Base-by-base conservation (phyloP, 768 basidiomycete species). In the Rhodosporidiobolus sp. region DNA sequence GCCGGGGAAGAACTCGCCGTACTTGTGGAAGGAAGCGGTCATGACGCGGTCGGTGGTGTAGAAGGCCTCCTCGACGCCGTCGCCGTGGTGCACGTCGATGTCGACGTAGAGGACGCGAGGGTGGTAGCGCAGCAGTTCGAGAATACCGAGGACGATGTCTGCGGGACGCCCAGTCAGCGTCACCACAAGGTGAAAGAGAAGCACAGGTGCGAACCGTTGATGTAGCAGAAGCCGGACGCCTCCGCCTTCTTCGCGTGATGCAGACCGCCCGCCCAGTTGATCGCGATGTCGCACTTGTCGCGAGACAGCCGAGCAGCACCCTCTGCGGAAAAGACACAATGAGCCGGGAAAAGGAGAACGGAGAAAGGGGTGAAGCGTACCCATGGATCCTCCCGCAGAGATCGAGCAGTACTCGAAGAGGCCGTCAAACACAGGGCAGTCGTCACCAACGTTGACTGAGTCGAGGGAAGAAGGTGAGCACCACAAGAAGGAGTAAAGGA, bases 211-310 rank as follows among this genome's bases (percentile, higher is more conserved):
- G 52, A 70, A 94, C 94, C 95, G 78, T 98, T 98, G 55, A 98
- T 92, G 80, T 98, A 99, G 83, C 96, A 99, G 82, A 99, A 99
- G 3, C 96, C 96, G 77, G 92, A 94, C 0, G 96, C 96, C 83
- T 99, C 96, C 55, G 93, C 92, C 84, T 98, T 99, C 84, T 98
- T 99, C 5, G 96, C 94, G 79, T 99, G 96, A 81, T 99, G 96
- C 56, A 99, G 84, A 24, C 96, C 96, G 22, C 96, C 96, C 16
- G 96, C 95, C 96, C 96, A 99, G 79, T 99, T 99, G 66, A 99
- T 88, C 6, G 96, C 96, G 77, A 98, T 98, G 81, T 99, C 96
- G 80, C 94, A 97, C 80, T 98, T 97, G 82, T 97, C 94, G 70
- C 94, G 85, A 77, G 92, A 95, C 26, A 98, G 82, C 45, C 95